These are phyloP conservation scores for Akanthomyces lecanii DNA, from an alignment of 2,329 filamentous ascomycete species.

Conservation along the genomic window DNA sequence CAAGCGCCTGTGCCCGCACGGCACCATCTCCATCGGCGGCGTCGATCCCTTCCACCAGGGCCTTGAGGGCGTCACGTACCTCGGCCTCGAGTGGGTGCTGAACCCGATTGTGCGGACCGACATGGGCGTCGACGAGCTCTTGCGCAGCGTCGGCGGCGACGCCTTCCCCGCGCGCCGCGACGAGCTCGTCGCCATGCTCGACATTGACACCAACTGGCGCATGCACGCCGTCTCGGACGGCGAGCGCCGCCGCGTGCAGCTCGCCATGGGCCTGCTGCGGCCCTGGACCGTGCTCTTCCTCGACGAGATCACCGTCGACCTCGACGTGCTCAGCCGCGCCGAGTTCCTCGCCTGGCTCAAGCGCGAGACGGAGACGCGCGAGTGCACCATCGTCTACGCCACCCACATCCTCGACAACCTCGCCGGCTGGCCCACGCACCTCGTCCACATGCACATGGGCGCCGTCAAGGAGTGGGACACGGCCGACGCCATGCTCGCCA, in stretches of 20 bases:
- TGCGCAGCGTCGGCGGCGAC: constrained; percentile 81
- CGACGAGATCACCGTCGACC: constrained; percentile 95
- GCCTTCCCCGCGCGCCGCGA: constrained; percentile 77
- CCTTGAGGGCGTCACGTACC: constrained; percentile 92
- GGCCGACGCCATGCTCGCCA: constrained; percentile 63
- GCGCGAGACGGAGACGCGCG: constrained; percentile 73
- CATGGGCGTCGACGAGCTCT: constrained; percentile 83
- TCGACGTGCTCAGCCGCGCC: constrained; percentile 80
- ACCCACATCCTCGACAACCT: constrained; percentile 97
- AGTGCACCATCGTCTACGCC: constrained; percentile 93
- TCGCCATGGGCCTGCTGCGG: constrained; percentile 89
- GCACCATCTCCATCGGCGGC: constrained; percentile 71
- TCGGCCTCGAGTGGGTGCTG: constrained; percentile 95
- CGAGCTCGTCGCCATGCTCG: constrained; percentile 80
- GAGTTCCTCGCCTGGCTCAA: constrained; percentile 86
- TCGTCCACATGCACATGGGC: constrained; percentile 93
- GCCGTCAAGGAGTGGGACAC: constrained; percentile 81
- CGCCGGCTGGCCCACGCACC: constrained; percentile 88
- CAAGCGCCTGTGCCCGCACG: constrained; percentile 80
- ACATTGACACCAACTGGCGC: constrained; percentile 88
- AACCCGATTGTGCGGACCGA: constrained; percentile 95
- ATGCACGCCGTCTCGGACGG: constrained; percentile 96
- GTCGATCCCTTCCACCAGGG: constrained; percentile 88
- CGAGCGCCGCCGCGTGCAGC: constrained; percentile 83
- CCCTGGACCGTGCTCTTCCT: constrained; percentile 89